Percentiles rank a stretch among this genome's conserved stretches.
phyloP scores from a whole-genome alignment of 768 basidiomycete genomes.

The Lactarius evosmus region DNA sequence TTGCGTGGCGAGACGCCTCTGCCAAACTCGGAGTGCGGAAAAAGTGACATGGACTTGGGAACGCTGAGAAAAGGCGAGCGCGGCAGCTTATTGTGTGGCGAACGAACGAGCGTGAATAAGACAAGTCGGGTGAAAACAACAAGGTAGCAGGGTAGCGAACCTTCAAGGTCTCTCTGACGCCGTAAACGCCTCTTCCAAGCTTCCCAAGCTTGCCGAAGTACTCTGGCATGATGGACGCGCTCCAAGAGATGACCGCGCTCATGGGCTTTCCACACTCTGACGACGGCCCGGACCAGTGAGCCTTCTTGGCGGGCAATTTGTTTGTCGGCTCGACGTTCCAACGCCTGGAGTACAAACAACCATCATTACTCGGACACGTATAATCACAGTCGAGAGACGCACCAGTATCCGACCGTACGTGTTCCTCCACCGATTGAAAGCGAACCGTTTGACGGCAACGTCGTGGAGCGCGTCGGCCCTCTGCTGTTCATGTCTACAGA shows the following conservation, averaged over 20 bases:
- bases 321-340: conserved; percentile 56
- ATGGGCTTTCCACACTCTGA: conserved; percentile 65
- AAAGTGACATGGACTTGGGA: conserved; percentile 40
- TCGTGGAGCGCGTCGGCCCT: conserved; percentile 46
- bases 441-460: conserved; percentile 42
- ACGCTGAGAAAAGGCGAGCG: conserved; percentile 49
- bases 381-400: conserved; percentile 29
- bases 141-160: conserved; percentile 35
- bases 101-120: conserved; percentile 6
- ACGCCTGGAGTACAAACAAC: conserved; percentile 39
- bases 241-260: conserved; percentile 59
- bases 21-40: conserved; percentile 47
- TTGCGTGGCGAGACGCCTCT: conserved; percentile 40
- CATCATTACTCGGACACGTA: neutral
- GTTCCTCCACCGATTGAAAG: conserved; percentile 54
- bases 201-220: conserved; percentile 46
- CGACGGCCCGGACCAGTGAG: conserved; percentile 54
- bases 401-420: conserved; percentile 50
- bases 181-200: conserved; percentile 50
- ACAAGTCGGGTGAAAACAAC: neutral
- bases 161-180: conserved; percentile 42
- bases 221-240: conserved; percentile 45
- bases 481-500: conserved; percentile 43
- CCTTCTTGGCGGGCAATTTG: conserved; percentile 55
- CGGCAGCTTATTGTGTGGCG: conserved; percentile 30